These are phyloP conservation scores for Thamnidium elegans DNA, from an alignment of 192 early-diverging fungal genomes.

Conservation along the genomic window DNA sequence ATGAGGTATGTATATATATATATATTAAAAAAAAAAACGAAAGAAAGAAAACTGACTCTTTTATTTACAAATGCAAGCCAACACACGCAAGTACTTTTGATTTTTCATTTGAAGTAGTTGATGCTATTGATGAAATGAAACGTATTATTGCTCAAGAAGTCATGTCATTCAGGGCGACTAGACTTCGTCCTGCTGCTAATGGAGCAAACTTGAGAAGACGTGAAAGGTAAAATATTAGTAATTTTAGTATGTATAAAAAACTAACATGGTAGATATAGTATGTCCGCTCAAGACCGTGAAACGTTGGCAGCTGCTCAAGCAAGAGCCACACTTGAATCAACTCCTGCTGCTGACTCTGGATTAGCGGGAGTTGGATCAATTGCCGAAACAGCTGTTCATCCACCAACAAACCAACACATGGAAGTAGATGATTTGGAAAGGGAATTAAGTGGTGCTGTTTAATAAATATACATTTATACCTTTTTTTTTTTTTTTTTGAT, in stretches of 20 bases:
- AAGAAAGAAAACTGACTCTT: not conserved
- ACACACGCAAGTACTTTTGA: conserved; percentile 68
- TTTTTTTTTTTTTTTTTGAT: not conserved
- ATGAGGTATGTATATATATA: conserved; percentile 53
- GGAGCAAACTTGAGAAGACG: conserved; percentile 39
- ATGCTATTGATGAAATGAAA: conserved; percentile 77
- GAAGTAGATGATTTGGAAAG: conserved; percentile 38
- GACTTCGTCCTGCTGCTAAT: conserved; percentile 31
- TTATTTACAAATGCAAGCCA: conserved; percentile 41
- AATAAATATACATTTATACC: not conserved
- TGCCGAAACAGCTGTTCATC: conserved; percentile 22
- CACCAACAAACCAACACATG: conserved; percentile 18
- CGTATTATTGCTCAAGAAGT: conserved; percentile 81
- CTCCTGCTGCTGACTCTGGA: not conserved
- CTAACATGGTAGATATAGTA: not conserved
- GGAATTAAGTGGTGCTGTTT: conserved; percentile 35
- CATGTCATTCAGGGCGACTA: conserved; percentile 72
- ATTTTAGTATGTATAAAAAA: not conserved
- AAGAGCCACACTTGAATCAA: not conserved
- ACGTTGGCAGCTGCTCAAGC: conserved; percentile 33
- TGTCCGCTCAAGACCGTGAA: conserved; percentile 37
- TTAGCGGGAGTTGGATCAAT: conserved; percentile 8
- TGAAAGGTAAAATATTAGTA: conserved; percentile 25
- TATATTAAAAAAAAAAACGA: not conserved
- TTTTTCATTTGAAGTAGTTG: conserved; percentile 78